Evolutionary conservation across 176 grass and related monocot species (phyloP), one percentile per base, ranked within the genome.

Genomic region (Hordeum vulgare): DNA sequence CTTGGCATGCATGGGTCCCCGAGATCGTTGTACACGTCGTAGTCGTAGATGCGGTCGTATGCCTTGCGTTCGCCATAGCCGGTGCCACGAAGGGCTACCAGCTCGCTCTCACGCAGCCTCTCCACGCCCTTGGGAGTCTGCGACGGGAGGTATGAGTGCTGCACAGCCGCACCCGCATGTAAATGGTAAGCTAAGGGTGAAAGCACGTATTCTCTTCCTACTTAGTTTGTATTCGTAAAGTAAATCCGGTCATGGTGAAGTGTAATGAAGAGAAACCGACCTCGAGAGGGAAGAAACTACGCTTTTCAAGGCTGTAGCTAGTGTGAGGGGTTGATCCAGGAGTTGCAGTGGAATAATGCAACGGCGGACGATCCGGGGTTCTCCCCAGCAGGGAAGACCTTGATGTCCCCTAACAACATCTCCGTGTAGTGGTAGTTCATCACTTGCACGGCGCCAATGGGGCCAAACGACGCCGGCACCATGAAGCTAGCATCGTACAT

Each of bases 81-180:
- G 14, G 89, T 65, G 0, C 93, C 93, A 4, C 49, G 88, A 21
- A 87, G 9, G 20, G 17, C 66, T 13, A 59, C 61, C 9, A 96
- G 90, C 36, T 96, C 90, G 28, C 24, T 74, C 44, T 76, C 3
- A 47, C 94, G 80, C 33, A 89, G 68, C 18, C 8, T 31, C 81
- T 21, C 23, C 5, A 96, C 36, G 6, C 90, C 88, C 42, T 53
- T 56, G 10, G 94, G 94, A 3, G 94, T 96, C 54, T 89, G 45
- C 3, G 88, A 91, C 58, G 94, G 94, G 61, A 97, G 81, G 84
- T 89, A 96, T 7, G 90, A 96, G 90, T 93, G 86, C 89, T 58
- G 23, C 45, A 61, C 9, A 23, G 10, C 10, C 2, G 3, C 40
- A 41, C 40, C 40, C 40, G 40, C 40, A 41, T 41, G 40, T 41